phyloP scores from a whole-genome alignment of 2,329 filamentous ascomycete species.

The Chrysoporthe deuterocubensis region DNA sequence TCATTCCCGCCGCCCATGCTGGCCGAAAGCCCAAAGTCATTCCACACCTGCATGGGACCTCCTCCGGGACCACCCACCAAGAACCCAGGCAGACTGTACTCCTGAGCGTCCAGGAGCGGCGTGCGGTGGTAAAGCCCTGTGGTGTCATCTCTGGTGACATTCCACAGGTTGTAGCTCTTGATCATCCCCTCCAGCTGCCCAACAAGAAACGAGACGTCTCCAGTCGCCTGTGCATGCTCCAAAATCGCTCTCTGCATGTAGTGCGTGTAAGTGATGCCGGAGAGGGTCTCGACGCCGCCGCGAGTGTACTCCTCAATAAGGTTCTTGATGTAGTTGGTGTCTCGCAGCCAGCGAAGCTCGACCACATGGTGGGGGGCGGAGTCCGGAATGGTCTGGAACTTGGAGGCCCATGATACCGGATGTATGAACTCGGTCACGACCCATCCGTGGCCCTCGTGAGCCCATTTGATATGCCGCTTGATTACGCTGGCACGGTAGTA shows the following conservation, averaged over 20 bases:
- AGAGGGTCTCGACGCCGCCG: not conserved
- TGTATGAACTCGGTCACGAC: conserved; percentile 7
- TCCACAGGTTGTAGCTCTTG: not conserved
- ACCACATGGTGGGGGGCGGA: not conserved
- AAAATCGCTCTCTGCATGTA: not conserved
- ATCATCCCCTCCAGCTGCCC: not conserved
- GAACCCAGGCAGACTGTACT: not conserved
- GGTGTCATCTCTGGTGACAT: not conserved
- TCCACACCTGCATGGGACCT: not conserved
- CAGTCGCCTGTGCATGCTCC: not conserved
- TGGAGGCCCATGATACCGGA: not conserved
- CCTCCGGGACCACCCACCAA: not conserved
- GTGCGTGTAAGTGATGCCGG: not conserved
- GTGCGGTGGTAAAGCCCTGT: not conserved
- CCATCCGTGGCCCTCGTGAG: conserved; percentile 6
- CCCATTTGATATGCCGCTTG: conserved; percentile 9
- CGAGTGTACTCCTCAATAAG: conserved; percentile 2
- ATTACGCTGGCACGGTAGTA: conserved; percentile 3
- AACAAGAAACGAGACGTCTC: not conserved
- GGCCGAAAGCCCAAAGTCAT: not conserved
- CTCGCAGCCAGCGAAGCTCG: not conserved
- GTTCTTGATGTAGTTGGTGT: conserved; percentile 3
- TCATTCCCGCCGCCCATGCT: conserved; percentile 1
- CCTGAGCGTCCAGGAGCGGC: not conserved
- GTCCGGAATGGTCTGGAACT: not conserved